Evolutionary conservation across 2,329 filamentous ascomycete species (phyloP), one percentile per base, ranked within the genome.

Genomic region (Trichoderma guizhouense): DNA sequence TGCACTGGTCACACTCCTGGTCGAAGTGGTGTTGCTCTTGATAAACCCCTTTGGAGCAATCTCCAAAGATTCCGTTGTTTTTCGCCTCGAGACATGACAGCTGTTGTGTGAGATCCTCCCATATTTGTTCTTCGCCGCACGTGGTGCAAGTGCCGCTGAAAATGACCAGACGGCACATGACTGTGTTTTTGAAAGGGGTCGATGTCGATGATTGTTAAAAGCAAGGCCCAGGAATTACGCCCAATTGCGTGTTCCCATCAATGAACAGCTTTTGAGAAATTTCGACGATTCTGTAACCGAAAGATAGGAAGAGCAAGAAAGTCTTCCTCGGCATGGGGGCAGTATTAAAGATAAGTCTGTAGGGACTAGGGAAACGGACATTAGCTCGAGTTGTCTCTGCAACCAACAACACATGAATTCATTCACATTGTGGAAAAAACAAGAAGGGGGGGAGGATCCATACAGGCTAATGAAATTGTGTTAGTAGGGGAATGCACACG

Each of bases 81-180:
- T 86, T 86, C 47, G 85, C 84, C 73, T 85, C 81, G 64, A 86
- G 82, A 71, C 85, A 86, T 8, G 82, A 84, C 3, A 86, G 79
- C 74, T 84, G 78, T 75, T 86, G 84, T 14, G 81, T 79, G 24
- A 86, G 79, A 9, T 86, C 83, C 30, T 81, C 77, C 84, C 85
- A 84, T 18, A 79, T 82, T 68, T 84, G 81, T 58, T 72, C 75
- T 7, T 80, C 77, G 53, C 77, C 79, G 76, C 85, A 86, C 62
- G 78, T 79, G 47, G 83, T 82, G 78, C 85, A 86, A 53, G 77
- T 76, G 61, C 85, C 85, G 51, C 76, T 76, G 75, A 86, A 86
- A 57, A 82, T 76, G 58, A 86, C 76, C 76, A 84, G 79, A 69
- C 85, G 84, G 77, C 85, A 86, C 85, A 86, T 86, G 75, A 55